Evolutionary conservation across 331 rosid genomes (phyloP).

Genomic region (Acacia pycnantha): DNA sequence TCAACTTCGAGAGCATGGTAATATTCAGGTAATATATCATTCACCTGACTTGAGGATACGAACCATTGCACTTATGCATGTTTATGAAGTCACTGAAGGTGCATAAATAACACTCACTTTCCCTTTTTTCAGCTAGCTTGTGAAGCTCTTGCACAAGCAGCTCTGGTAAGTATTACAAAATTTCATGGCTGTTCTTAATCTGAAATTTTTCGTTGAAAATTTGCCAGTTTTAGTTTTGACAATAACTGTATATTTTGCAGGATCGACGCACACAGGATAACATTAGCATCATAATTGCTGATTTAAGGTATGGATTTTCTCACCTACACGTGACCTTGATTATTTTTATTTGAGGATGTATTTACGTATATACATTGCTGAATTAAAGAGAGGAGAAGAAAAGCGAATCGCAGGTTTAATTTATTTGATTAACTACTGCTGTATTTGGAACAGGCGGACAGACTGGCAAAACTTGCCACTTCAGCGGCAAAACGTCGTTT

Average conservation of each 20-base stretch:
- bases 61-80: not conserved
- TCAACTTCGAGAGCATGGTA: conserved; percentile 80
- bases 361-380: too few species aligned
- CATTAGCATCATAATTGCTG: conserved; percentile 87
- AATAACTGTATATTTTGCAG: conserved; percentile 42
- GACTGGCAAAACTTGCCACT: conserved; percentile 12
- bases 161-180: conserved; percentile 70
- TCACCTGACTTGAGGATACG: not conserved
- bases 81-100: not conserved
- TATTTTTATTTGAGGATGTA: not conserved
- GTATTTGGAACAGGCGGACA: not conserved
- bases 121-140: conserved; percentile 71
- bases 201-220: not conserved
- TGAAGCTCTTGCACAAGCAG: conserved; percentile 90
- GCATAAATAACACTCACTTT: conserved; percentile 21
- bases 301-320: conserved; percentile 66
- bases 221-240: conserved; percentile 12
- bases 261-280: conserved; percentile 85
- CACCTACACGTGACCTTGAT: not conserved
- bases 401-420: too few species aligned
- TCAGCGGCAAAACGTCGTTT: not conserved
- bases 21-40: conserved; percentile 68
- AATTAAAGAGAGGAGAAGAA: too few species aligned
- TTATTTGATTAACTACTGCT: not conserved
- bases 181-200: not conserved